These are phyloP conservation scores for Nevesoporus exiguus DNA, from an alignment of 768 basidiomycete species.

Conservation along the genomic window DNA sequence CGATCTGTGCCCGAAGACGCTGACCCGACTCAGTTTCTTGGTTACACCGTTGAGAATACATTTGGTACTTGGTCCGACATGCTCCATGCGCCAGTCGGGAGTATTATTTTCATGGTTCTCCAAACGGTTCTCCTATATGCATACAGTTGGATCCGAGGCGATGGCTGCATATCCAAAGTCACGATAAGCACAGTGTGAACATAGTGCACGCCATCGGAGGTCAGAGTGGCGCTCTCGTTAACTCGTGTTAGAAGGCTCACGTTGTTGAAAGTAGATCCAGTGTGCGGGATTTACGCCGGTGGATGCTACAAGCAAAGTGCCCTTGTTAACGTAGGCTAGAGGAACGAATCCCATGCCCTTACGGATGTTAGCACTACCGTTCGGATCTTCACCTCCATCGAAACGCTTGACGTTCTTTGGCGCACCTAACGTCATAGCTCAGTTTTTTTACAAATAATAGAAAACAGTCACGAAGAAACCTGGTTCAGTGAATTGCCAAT, in stretches of 20 bases:
- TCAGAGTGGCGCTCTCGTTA: background rate
- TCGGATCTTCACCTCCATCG: slow-evolving; percentile 42
- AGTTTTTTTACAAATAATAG: slow-evolving; percentile 1
- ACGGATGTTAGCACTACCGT: slow-evolving; percentile 49
- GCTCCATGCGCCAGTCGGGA: background rate
- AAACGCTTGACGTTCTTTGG: slow-evolving; percentile 40
- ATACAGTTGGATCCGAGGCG: slow-evolving; percentile 33
- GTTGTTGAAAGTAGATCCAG: slow-evolving; percentile 43
- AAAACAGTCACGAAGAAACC: slow-evolving; percentile 17
- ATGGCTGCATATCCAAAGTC: slow-evolving; percentile 21
- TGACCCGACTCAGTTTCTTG: slow-evolving; percentile 1
- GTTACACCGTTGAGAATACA: background rate
- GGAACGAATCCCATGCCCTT: slow-evolving; percentile 7
- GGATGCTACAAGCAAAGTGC: slow-evolving; percentile 32
- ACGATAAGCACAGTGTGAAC: slow-evolving; percentile 3
- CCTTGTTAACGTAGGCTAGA: background rate
- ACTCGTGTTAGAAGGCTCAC: slow-evolving; percentile 25
- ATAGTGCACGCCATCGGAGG: background rate
- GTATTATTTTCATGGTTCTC: background rate
- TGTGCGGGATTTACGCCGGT: slow-evolving; percentile 48
- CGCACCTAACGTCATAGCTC: slow-evolving; percentile 16
- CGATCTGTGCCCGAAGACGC: background rate
- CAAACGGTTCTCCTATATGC: slow-evolving; percentile 15
- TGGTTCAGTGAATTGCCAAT: slow-evolving; percentile 49
- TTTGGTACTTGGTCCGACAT: background rate